Conservation (phyloP, 1,139 yeast species). For the Hansenula anomala region DNA sequence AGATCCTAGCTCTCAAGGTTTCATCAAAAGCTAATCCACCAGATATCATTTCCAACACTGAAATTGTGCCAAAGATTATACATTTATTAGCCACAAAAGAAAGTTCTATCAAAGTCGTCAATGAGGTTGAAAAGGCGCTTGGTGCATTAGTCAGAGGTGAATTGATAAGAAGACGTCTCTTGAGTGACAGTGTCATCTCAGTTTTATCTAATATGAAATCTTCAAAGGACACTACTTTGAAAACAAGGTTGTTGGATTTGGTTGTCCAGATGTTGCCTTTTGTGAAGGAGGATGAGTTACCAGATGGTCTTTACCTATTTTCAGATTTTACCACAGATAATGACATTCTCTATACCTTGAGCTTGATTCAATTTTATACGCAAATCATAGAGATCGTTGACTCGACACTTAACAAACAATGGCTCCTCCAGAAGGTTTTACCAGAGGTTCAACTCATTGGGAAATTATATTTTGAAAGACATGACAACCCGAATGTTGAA, state of each 20-base stretch:
- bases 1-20: constrained; percentile 26
- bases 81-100: constrained; percentile 17
- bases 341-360: constrained; percentile 27
- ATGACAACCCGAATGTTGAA: constrained; percentile 21
- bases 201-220: constrained; percentile 16
- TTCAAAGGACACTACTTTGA: constrained; percentile 13
- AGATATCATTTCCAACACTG: constrained; percentile 26
- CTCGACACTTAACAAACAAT: constrained; percentile 5
- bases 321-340: constrained; percentile 6
- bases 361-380: constrained; percentile 25
- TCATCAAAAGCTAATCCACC: constrained; percentile 27
- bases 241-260: constrained; percentile 25
- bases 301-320: constrained; percentile 19
- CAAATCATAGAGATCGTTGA: constrained; percentile 16
- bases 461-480: constrained; percentile 19
- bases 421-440: constrained; percentile 10
- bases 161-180: constrained; percentile 25
- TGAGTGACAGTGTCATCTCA: constrained; percentile 20
- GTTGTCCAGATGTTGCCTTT: constrained; percentile 20
- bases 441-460: constrained; percentile 10
- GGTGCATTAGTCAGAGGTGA: constrained; percentile 21
- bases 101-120: constrained; percentile 22
- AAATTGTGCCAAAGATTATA: constrained; percentile 23
- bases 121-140: constrained; percentile 26
- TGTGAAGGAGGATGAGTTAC: constrained; percentile 22